Base-by-base conservation (phyloP, 768 basidiomycete species). In the Rubroboletus satanas region DNA sequence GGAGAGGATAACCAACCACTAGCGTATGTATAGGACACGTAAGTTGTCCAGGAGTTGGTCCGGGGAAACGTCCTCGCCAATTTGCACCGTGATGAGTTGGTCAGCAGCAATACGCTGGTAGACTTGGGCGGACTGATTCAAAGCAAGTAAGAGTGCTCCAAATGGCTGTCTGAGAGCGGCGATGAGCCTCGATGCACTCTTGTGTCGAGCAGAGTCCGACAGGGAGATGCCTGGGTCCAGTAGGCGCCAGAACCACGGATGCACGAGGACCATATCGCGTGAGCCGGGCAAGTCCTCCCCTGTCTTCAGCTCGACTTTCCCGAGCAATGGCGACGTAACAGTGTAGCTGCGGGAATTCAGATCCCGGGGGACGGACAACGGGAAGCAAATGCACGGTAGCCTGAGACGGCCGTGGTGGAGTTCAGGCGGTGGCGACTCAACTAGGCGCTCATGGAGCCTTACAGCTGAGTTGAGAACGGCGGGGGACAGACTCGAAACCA, bases 21-120 rank as follows among this genome's bases (percentile, higher is more conserved):
- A 62, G 11, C 60, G 56, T 51, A 62, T 51, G 26, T 58, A 28
- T 18, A 62, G 12, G 23, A 53, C 32, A 9, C 15, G 26, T 9
- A 57, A 9, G 7, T 53, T 48, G 10, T 44, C 49, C 7, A 52
- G 4, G 15, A 63, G 52, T 7, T 57, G 5, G 31, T 23, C 28
- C 21, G 53, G 45, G 9, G 49, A 35, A 37, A 63, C 51, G 12
- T 44, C 45, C 23, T 56, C 58, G 3, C 17, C 54, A 4, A 63
- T 36, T 10, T 39, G 33, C 18, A 48, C 62, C 32, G 0, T 26
- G 32, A 63, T 61, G 5, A 48, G 18, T 0, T 43, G 1, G 21
- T 64, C 62, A 1, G 62, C 12, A 7, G 51, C 62, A 18, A 63
- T 12, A 7, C 62, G 59, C 23, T 52, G 33, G 23, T 54, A 63